phyloP scores from a whole-genome alignment of 306 rosid species.

The Mucuna pruriens region DNA sequence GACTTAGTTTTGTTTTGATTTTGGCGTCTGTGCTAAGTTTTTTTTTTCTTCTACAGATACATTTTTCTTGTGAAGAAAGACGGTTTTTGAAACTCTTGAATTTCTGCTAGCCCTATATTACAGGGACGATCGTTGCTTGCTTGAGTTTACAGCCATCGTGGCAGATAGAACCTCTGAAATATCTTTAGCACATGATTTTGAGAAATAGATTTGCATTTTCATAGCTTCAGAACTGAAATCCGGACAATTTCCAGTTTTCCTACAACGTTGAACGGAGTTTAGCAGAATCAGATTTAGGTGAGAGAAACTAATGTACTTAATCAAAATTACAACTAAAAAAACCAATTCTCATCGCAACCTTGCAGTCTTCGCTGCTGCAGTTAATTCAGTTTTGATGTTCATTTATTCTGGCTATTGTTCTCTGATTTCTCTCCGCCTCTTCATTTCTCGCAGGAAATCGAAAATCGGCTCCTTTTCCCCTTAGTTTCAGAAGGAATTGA shows the following conservation, averaged over 20 bases:
- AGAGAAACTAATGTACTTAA: slow-evolving; percentile 36
- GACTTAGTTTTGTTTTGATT: slow-evolving; percentile 11
- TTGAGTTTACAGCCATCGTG: slow-evolving; percentile 17
- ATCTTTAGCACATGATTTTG: slow-evolving; percentile 30
- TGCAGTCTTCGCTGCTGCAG: neutral
- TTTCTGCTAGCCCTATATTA: slow-evolving; percentile 19
- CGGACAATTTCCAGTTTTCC: neutral
- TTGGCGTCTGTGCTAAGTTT: slow-evolving; percentile 26
- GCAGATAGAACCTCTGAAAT: slow-evolving; percentile 37
- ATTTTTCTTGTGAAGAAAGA: slow-evolving; percentile 43
- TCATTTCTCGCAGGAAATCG: slow-evolving; percentile 36
- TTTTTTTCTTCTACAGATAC: slow-evolving; percentile 49
- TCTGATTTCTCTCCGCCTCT: slow-evolving; percentile 29
- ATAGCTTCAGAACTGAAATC: slow-evolving; percentile 37
- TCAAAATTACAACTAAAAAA: slow-evolving; percentile 43
- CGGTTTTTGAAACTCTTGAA: slow-evolving; percentile 38
- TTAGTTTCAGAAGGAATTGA: neutral
- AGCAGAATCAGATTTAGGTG: slow-evolving; percentile 61
- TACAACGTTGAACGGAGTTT: neutral
- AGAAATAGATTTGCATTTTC: slow-evolving; percentile 47
- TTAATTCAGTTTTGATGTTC: slow-evolving; percentile 33
- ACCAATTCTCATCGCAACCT: slow-evolving; percentile 15
- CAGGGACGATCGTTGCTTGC: slow-evolving; percentile 2
- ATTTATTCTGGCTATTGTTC: slow-evolving; percentile 18
- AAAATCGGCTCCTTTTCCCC: neutral